Conservation (phyloP, 2,329 filamentous ascomycete genomes). For the Escovopsis sp. region DNA sequence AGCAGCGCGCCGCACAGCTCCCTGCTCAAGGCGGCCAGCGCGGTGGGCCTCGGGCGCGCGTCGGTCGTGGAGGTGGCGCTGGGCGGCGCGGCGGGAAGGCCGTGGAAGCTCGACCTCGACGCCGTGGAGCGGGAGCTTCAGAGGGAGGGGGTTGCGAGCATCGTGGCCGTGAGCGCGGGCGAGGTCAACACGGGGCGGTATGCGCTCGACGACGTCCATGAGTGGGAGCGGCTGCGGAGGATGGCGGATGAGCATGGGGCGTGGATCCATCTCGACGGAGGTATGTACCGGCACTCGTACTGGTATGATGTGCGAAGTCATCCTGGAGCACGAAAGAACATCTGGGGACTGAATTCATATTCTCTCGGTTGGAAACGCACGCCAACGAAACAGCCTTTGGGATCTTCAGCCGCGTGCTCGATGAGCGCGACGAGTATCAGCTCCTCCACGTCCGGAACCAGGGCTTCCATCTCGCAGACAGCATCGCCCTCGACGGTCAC, state of each 20-base stretch:
- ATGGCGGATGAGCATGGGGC: conserved; percentile 60
- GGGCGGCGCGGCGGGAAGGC: conserved; percentile 31
- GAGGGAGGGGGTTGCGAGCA: conserved; percentile 42
- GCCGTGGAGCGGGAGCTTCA: conserved; percentile 46
- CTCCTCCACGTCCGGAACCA: conserved; percentile 33
- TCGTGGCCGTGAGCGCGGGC: conserved; percentile 68
- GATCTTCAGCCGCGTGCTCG: conserved; percentile 57
- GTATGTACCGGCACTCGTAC: conserved; percentile 21
- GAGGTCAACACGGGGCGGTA: conserved; percentile 87
- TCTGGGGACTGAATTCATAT: not conserved
- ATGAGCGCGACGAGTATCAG: conserved; percentile 37
- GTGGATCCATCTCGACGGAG: conserved; percentile 83
- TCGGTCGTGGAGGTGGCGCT: conserved; percentile 45
- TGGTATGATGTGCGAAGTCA: no score
- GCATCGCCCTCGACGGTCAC: conserved; percentile 74
- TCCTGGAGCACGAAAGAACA: not conserved
- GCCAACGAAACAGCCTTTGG: conserved; percentile 51
- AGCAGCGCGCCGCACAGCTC: conserved; percentile 77
- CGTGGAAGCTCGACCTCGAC: conserved; percentile 56
- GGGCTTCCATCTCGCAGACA: conserved; percentile 71
- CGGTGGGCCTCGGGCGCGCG: conserved; percentile 62
- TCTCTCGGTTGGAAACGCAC: not conserved
- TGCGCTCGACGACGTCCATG: conserved; percentile 41
- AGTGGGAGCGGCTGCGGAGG: conserved; percentile 48
- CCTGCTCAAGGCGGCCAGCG: conserved; percentile 65